A percentile compares a stretch with the other conserved stretches of the same genome.
Evolutionary conservation across 2,329 filamentous ascomycete species (phyloP).

Genomic region (Cladophialophora chaetospira): DNA sequence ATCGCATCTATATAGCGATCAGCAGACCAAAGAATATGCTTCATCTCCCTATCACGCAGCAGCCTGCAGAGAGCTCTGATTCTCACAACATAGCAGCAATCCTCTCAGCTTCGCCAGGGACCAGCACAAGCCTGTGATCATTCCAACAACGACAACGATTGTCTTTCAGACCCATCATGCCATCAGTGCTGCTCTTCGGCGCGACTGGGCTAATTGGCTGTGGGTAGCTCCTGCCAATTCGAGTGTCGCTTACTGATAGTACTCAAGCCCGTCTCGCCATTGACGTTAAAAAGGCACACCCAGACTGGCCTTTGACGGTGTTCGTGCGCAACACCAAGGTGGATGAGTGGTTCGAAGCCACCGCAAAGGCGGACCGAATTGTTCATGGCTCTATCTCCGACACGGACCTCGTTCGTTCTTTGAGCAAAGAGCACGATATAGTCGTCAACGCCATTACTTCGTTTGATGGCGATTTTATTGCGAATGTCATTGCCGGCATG

Average conservation of each 20-base stretch:
- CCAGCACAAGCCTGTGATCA: background rate
- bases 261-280: conserved; percentile 13
- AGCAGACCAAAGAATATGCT: background rate
- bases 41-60: background rate
- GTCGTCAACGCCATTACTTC: conserved; percentile 24
- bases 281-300: conserved; percentile 13
- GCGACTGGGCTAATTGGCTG: conserved; percentile 22
- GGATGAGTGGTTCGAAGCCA: conserved; percentile 19
- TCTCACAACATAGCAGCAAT: background rate
- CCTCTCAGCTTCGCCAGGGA: background rate
- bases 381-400: conserved; percentile 23
- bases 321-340: conserved; percentile 13
- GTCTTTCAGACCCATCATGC: conserved; percentile 16
- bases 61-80: background rate
- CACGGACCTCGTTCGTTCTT: conserved; percentile 14
- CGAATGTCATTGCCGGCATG: conserved; percentile 20
- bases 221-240: background rate
- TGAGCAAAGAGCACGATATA: conserved; percentile 25
- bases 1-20: background rate
- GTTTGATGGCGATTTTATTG: conserved; percentile 18
- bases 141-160: background rate
- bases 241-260: background rate
- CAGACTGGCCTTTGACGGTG: conserved; percentile 18
- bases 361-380: conserved; percentile 14
- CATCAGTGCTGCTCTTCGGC: conserved; percentile 19